Percentiles rank a stretch among this genome's conserved stretches.
Evolutionary conservation across 1,139 yeast genomes (phyloP).

Genomic region (Kurtzmaniella quercitrusa): DNA sequence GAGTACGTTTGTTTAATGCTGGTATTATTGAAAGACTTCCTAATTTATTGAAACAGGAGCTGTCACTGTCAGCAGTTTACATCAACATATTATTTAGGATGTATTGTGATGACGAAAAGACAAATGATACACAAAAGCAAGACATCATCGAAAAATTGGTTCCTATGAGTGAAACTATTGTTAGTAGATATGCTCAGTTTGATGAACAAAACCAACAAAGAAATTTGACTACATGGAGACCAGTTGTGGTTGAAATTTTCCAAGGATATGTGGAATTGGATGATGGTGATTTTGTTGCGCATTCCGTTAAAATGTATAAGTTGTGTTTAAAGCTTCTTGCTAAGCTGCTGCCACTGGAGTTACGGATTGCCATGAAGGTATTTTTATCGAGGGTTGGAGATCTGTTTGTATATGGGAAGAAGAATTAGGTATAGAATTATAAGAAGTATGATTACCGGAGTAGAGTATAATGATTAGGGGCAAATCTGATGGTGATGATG

Average conservation of each 20-base stretch:
- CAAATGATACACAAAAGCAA: conserved; percentile 28
- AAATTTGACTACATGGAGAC: conserved; percentile 82
- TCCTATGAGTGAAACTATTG: conserved; percentile 67
- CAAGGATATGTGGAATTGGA: conserved; percentile 79
- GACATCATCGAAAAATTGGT: conserved; percentile 53
- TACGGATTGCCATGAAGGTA: conserved; percentile 62
- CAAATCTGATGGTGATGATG: no score
- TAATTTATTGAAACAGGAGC: conserved; percentile 85
- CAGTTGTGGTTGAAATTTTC: conserved; percentile 82
- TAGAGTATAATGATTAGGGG: no score
- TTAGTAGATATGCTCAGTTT: conserved; percentile 64
- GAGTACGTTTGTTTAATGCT: conserved; percentile 85
- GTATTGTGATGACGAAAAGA: conserved; percentile 64
- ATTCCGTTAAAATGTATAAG: conserved; percentile 65
- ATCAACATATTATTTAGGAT: conserved; percentile 76
- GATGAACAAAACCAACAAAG: conserved; percentile 77
- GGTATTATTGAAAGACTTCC: conserved; percentile 93
- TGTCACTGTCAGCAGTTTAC: conserved; percentile 84
- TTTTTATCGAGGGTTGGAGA: conserved; percentile 73
- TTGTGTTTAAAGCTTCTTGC: conserved; percentile 63
- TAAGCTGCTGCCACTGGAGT: conserved; percentile 64
- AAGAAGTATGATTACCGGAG: background rate
- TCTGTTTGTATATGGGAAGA: conserved; percentile 31
- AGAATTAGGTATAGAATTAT: background rate
- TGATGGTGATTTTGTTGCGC: conserved; percentile 63